Percentiles rank a stretch among this genome's conserved stretches.
Conservation (phyloP, 352 stramenopile genomes). For the Globisporangium cylindrosporum region DNA sequence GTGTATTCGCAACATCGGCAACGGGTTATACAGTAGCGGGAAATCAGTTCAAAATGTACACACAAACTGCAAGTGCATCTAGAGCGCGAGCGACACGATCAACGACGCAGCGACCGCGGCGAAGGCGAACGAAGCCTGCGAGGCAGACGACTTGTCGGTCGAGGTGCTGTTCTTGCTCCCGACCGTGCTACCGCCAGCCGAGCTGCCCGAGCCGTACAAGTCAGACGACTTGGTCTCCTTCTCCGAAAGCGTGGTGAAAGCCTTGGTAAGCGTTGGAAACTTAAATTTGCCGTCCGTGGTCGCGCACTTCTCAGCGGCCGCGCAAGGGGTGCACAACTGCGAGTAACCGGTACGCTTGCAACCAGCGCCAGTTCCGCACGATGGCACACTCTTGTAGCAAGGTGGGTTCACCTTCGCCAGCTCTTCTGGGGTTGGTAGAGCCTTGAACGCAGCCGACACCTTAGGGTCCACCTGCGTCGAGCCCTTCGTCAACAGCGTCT, state of each 20-base stretch:
- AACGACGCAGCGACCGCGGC: constrained; percentile 6
- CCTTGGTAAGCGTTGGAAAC: constrained; percentile 66
- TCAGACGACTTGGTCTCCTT: constrained; percentile 33
- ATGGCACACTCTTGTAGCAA: constrained; percentile 62
- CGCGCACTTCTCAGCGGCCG: constrained; percentile 27
- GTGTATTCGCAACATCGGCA: constrained; percentile 10
- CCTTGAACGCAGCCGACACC: constrained; percentile 37
- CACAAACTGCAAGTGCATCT: constrained; percentile 9
- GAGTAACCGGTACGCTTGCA: constrained; percentile 72
- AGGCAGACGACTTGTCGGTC: constrained; percentile 5
- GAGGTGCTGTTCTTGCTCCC: constrained; percentile 1
- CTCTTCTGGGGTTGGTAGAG: constrained; percentile 40
- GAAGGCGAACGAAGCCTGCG: constrained; percentile 1
- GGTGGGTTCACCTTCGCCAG: constrained; percentile 55
- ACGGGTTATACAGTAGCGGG: constrained; percentile 1
- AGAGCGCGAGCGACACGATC: constrained; percentile 10
- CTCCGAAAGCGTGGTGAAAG: constrained; percentile 36
- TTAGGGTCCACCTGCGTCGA: constrained; percentile 42
- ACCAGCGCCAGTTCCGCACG: constrained; percentile 46
- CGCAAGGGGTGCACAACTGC: constrained; percentile 67
- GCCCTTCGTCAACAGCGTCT: constrained; percentile 33
- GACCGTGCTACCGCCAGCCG: neutral
- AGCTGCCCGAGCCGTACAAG: neutral
- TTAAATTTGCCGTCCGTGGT: constrained; percentile 45
- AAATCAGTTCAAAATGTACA: constrained; percentile 14